These are phyloP conservation scores for Rutstroemia sp. DNA, from an alignment of 2,329 filamentous ascomycete species.

Conservation along the genomic window DNA sequence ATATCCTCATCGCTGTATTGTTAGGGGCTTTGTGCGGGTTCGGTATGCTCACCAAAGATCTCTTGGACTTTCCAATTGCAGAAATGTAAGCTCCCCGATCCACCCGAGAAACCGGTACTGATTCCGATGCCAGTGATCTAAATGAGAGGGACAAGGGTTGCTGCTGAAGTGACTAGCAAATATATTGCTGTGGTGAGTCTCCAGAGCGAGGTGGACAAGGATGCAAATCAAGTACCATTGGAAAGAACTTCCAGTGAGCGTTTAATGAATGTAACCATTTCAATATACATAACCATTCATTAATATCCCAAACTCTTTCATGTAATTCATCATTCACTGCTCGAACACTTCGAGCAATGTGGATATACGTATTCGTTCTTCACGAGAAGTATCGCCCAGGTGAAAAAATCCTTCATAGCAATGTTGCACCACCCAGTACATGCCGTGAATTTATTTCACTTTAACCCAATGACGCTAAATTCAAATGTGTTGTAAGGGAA, in stretches of 20 bases:
- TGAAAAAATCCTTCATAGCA: background rate
- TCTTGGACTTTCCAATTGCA: background rate
- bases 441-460: background rate
- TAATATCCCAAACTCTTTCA: background rate
- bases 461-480: constrained; percentile 21
- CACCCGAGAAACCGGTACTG: background rate
- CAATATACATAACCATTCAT: background rate
- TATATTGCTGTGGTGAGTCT: background rate
- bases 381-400: too few relatives aligned
- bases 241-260: background rate
- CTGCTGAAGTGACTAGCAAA: background rate
- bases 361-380: too few relatives aligned
- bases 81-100: constrained; percentile 1
- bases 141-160: constrained; percentile 9
- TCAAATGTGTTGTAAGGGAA: constrained; percentile 9
- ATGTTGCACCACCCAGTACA: too few relatives aligned
- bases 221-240: background rate
- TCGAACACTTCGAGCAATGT: too few relatives aligned
- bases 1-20: constrained; percentile 20
- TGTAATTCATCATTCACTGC: too few relatives aligned
- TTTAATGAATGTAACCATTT: background rate
- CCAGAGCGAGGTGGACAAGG: background rate
- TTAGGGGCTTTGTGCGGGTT: constrained; percentile 18
- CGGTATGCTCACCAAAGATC: constrained; percentile 20
- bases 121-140: background rate